Percentiles rank a stretch among this genome's conserved stretches.
Evolutionary conservation across 306 rosid species (phyloP).

Genomic region (Pueraria montana): DNA sequence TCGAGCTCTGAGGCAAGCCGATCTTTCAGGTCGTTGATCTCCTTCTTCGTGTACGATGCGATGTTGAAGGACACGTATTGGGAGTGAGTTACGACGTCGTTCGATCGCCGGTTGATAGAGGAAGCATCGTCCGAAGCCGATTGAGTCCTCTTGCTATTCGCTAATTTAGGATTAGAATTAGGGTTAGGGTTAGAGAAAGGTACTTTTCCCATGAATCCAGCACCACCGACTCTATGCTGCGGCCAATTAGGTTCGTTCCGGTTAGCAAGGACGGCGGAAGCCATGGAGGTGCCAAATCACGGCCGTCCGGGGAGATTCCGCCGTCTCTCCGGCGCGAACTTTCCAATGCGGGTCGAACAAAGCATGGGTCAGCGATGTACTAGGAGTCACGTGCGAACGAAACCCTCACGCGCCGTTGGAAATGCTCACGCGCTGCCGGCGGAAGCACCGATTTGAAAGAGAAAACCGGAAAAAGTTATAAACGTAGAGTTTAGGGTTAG

Average conservation of each 20-base stretch:
- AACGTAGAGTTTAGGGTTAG: constrained; percentile 55
- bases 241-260: constrained; percentile 82
- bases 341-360: constrained; percentile 53
- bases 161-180: constrained; percentile 70
- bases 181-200: constrained; percentile 69
- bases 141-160: constrained; percentile 66
- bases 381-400: constrained; percentile 48
- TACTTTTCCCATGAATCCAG: constrained; percentile 89
- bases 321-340: constrained; percentile 58
- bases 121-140: constrained; percentile 89
- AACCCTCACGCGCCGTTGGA: constrained; percentile 53
- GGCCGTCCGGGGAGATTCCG: constrained; percentile 48
- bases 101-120: constrained; percentile 71
- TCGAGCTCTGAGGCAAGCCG: constrained; percentile 74
- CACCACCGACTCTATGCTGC: constrained; percentile 73
- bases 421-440: background rate
- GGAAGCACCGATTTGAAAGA: background rate
- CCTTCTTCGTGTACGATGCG: constrained; percentile 63
- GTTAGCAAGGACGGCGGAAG: constrained; percentile 86
- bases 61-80: constrained; percentile 73
- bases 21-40: constrained; percentile 71
- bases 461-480: background rate
- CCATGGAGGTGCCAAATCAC: constrained; percentile 61
- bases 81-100: constrained; percentile 48
- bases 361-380: constrained; percentile 43